Evolutionary conservation across 2,329 filamentous ascomycete species (phyloP).

Genomic region (Penicillium sp.): DNA sequence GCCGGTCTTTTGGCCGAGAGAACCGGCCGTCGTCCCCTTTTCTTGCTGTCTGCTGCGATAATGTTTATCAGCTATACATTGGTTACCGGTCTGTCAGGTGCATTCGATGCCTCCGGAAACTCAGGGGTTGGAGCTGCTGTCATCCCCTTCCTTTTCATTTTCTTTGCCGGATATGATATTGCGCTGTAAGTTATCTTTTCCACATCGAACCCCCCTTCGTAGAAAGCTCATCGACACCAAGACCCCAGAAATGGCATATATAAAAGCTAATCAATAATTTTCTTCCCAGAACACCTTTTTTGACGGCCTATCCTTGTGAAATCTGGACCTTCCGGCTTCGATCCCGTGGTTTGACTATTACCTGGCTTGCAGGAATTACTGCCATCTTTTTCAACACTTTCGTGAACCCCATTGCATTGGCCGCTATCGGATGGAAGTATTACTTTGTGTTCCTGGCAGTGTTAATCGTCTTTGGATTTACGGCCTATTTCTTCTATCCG

Average conservation of each 20-base stretch:
- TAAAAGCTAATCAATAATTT: neutral
- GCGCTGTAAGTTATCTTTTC: neutral
- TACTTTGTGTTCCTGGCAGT: conserved; percentile 57
- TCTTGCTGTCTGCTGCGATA: conserved; percentile 41
- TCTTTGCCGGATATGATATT: conserved; percentile 24
- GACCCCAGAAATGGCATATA: neutral
- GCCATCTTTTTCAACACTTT: conserved; percentile 9
- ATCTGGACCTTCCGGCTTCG: conserved; percentile 36
- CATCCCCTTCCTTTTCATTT: conserved; percentile 58
- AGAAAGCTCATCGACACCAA: neutral
- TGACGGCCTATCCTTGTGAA: conserved; percentile 25
- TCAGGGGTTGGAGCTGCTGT: conserved; percentile 45
- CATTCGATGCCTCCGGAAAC: conserved; percentile 44
- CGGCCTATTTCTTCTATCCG: conserved; percentile 47
- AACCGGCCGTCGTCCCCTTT: conserved; percentile 44
- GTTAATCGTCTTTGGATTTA: conserved; percentile 33
- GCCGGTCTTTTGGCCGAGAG: conserved; percentile 53
- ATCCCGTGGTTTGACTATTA: conserved; percentile 26
- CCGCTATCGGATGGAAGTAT: neutral
- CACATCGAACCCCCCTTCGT: too few relatives aligned
- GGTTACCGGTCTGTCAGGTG: conserved; percentile 54
- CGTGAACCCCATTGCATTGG: conserved; percentile 1
- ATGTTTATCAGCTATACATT: conserved; percentile 48
- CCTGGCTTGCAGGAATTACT: conserved; percentile 31
- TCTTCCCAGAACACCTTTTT: neutral